Base-by-base conservation (phyloP, 805 yeast genomes). In the Yarrowia deformans region DNA sequence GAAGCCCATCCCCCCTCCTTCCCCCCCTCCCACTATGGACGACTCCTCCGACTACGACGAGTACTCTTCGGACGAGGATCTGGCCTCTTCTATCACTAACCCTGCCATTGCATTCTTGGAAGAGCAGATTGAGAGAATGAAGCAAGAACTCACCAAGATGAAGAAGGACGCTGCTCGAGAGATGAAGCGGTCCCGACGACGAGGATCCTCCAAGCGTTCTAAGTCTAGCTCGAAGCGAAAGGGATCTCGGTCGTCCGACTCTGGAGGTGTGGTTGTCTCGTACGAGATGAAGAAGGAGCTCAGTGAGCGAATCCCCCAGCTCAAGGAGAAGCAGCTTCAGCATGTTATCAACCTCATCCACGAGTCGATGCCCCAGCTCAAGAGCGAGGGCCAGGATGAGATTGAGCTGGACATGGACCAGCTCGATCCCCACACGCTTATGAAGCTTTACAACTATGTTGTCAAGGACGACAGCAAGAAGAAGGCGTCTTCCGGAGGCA, bases 271-370 rank as follows among this genome's bases (percentile, higher is more conserved):
- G 1, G 75, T 78, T 70, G 92, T 94, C 67, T 91, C 97, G 0
- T 95, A 91, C 77, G 98, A 93, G 76, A 94, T 94, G 98, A 95
- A 95, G 84, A 91, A 91, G 77, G 95, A 92, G 77, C 88, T 95
- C 70, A 87, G 93, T 69, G 98, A 93, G 76, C 88, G 88, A 73
- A 93, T 95, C 77, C 88, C 87, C 70, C 80, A 88, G 72, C 77
- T 84, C 64, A 85, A 92, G 54, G 96, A 93, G 72, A 87, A 89
- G 78, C 91, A 91, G 80, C 81, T 94, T 74, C 90, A 89, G 73
- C 89, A 90, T 70, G 97, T 93, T 42, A 84, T 94, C 71, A 87
- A 90, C 66, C 92, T 95, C 71, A 92, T 95, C 73, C 90, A 90
- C 75, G 95, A 90, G 77, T 84, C 88, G 67, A 82, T 88, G 84